Evolutionary conservation across 2,329 filamentous ascomycete species (phyloP), one percentile per base, ranked within the genome.

Genomic region (Cryphonectria carpinicola): DNA sequence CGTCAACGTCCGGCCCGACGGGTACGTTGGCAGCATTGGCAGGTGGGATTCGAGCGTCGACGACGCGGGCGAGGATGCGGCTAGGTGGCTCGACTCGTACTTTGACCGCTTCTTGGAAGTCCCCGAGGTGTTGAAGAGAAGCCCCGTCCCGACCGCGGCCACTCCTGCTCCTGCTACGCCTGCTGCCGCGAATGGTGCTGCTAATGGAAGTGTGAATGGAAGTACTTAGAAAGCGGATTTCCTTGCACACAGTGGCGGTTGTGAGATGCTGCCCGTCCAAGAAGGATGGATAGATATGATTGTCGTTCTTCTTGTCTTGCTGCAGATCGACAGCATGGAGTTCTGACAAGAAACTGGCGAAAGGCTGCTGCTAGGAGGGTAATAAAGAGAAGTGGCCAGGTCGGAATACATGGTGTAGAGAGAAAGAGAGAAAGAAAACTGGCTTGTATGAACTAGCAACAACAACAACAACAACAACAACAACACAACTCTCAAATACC

Each of bases 1-100:
- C 56, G 83, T 91, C 56, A 90, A 91, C 75, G 89, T 94, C 1
- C 85, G 92, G 6, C 92, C 92, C 0, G 92, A 94, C 79, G 91
- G 92, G 14, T 94, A 93, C 77, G 88, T 93, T 5, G 92, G 91
- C 1, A 88, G 85, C n/a, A 80, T 92, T 35, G 82, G 85, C 61
- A 80, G 84, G 56, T 87, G 85, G 85, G 84, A 87, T 76, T 82
- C 84, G 46, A 83, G 81, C 74, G 76, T 85, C 39, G 85, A 86
- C 68, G 84, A 84, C 58, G 80, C 85, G 7, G 87, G 86, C 58
- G 78, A 84, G 58, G 82, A 84, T 63, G 87, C 87, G 11, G 87
- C 86, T 39, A 80, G 79, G 71, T 88, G 86, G 86, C 79, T 88
- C 35, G 86, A 88, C 74, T 77, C 78, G 22, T 89, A 89, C 75